phyloP scores from a whole-genome alignment of 495 filamentous ascomycete genomes.

The Daldinia vernicosa region DNA sequence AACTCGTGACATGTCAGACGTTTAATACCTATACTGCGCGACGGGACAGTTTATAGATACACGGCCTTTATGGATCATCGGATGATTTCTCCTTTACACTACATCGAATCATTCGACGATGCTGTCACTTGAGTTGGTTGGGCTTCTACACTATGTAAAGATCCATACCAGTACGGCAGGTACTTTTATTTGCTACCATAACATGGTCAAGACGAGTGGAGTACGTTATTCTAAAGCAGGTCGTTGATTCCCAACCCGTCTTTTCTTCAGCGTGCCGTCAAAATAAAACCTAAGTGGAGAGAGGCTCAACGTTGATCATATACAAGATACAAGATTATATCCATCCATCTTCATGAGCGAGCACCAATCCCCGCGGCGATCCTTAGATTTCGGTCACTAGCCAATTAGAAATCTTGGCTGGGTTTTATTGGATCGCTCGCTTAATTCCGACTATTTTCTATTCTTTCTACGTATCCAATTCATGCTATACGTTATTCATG shows the following conservation, averaged over 20 bases:
- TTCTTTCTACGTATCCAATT: background rate
- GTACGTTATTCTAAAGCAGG: background rate
- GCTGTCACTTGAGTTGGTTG: background rate
- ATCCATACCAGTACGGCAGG: background rate
- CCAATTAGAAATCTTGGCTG: background rate
- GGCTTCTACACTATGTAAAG: slow-evolving; percentile 1
- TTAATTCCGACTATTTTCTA: background rate
- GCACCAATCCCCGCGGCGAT: slow-evolving; percentile 1
- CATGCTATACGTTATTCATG: background rate
- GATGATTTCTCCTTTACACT: slow-evolving; percentile 6
- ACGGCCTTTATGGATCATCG: slow-evolving; percentile 15
- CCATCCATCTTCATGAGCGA: slow-evolving; percentile 5
- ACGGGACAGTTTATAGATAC: background rate
- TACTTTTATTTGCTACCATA: background rate
- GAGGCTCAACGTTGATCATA: slow-evolving; percentile 38
- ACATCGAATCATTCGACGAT: slow-evolving; percentile 11
- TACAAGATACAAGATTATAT: slow-evolving; percentile 23
- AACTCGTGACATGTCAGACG: background rate
- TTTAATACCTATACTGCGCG: background rate
- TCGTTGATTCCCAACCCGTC: slow-evolving; percentile 1
- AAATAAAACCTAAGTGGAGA: slow-evolving; percentile 11
- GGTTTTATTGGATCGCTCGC: background rate
- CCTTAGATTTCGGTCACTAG: background rate
- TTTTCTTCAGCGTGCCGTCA: background rate
- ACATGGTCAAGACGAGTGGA: background rate